Evolutionary conservation across 1,284 basidiomycete species (phyloP).

Genomic region (Cryptococcus depauperatus): DNA sequence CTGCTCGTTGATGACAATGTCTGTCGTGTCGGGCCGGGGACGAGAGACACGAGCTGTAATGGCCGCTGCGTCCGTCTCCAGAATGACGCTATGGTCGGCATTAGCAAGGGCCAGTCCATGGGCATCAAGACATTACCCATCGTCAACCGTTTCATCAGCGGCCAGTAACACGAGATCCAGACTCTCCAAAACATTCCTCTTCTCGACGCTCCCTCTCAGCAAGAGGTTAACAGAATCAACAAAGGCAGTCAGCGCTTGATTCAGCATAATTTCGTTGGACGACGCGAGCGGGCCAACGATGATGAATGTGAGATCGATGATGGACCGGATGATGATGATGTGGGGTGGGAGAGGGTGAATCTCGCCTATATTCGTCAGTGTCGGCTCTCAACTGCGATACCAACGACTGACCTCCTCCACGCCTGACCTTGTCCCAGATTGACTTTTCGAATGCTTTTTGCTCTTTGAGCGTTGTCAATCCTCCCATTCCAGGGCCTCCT

Average conservation of each 20-base stretch:
- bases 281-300: conserved; percentile 71
- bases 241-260: conserved; percentile 71
- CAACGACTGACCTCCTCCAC: conserved; percentile 65
- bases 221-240: conserved; percentile 78
- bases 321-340: conserved; percentile 87
- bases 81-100: conserved; percentile 64
- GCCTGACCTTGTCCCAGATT: conserved; percentile 89
- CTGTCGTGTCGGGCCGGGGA: conserved; percentile 84
- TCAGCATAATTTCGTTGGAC: conserved; percentile 97
- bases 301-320: conserved; percentile 92
- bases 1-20: conserved; percentile 99
- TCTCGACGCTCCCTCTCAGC: conserved; percentile 88
- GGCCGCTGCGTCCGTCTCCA: conserved; percentile 91
- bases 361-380: conserved; percentile 58
- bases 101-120: not conserved
- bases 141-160: conserved; percentile 94
- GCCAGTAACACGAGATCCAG: conserved; percentile 87
- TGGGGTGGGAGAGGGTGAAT: conserved; percentile 84
- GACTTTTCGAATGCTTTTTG: conserved; percentile 93
- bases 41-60: conserved; percentile 92
- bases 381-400: too few relatives aligned
- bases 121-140: conserved; percentile 56
- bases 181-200: conserved; percentile 89
- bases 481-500: conserved; percentile 38
- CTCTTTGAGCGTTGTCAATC: conserved; percentile 65